Base-by-base conservation (phyloP, 2,329 filamentous ascomycete species). In the Pestalotiopsis sp. region DNA sequence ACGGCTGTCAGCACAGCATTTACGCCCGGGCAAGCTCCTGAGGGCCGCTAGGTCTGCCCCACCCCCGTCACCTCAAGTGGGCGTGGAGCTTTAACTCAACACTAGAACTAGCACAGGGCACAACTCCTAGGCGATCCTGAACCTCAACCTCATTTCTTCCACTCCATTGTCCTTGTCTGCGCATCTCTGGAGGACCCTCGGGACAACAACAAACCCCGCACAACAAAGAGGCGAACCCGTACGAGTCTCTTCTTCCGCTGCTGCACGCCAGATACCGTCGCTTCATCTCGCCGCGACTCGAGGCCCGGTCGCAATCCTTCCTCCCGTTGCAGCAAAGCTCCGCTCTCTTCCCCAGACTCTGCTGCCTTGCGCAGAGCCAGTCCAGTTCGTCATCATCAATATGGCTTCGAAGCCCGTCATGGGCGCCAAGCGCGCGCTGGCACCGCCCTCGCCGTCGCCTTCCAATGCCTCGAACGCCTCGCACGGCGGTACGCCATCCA, bases 401-500 rank as follows among this genome's bases (percentile, higher is more conserved):
- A 63, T 52, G 25, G 66, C 66, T 2, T 49, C 61, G n/a, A 57
- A 57, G 11, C 49, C 49, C 23, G 56, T 66, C 56, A 39, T 82
- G 77, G 81, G 77, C 78, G 83, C 78, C 73, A 88, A 82, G 73
- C 76, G 79, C 68, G 77, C 79, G 68, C 84, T 86, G 73, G 86
- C 87, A 63, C 88, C 88, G 13, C 86, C 88, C 20, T 93, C 87
- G 65, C 91, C 88, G 58, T 88, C 90, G 56, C 89, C 85, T 60
- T 91, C 84, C 49, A 84, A 80, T n/a, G 78, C 79, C 5, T 82
- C 80, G 58, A 82, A 80, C 41, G 75, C 69, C 4, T 70, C 80
- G 20, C 87, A 89, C 61, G 83, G 82, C 71, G 89, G 90, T 70
- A 92, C 92, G 17, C 87, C 92, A n/a, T 87, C 89, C 63, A 87